Base-by-base conservation (phyloP, 2,329 filamentous ascomycete genomes). In the Ascochyta koolunga region DNA sequence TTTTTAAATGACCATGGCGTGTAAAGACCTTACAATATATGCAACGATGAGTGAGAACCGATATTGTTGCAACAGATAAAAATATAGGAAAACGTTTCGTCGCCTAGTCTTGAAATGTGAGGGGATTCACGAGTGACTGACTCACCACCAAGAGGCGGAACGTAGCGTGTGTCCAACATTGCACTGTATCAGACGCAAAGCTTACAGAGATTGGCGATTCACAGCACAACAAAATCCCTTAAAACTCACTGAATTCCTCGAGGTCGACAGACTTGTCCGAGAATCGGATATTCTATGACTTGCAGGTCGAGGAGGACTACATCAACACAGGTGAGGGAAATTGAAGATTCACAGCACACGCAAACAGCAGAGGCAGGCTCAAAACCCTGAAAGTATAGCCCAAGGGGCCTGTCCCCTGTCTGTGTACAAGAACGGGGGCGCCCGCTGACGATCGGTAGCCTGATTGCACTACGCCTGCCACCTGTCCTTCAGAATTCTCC, bases 151-250 rank as follows among this genome's bases (percentile, higher is more conserved):
- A 27, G 31, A 50, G 19, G 24, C 54, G 29, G 27, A 40, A 29
- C 15, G 48, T 56, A 59, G 52, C 52, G 46, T 53, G 46, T 61
- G 58, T 61, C 27, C 43, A 61, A 61, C 58, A 61, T 61, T 38
- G 53, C 56, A 61, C 58, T 56, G 43, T 29, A 50, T 13, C 18
- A 50, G 40, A 50, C 24, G 36, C 40, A 49, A 37, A 45, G 35
- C 45, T 54, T 50, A 54, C 51, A 54, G 19, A 54, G 51, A 54
- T 54, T 45, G 35, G 45, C 45, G 40, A 54, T 3, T 40, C 41
- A 29, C 51, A 50, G 51, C 46, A 44, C 39, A 39, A 35, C 37
- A 48, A 42, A 15, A 48, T 49, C 25, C 22, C 37, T 22, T 41
- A 50, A 37, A 31, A 16, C 29, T 18, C 25, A 32, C 32, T 15